phyloP scores from a whole-genome alignment of 2,329 filamentous ascomycete species.

The Colletotrichum karsti region DNA sequence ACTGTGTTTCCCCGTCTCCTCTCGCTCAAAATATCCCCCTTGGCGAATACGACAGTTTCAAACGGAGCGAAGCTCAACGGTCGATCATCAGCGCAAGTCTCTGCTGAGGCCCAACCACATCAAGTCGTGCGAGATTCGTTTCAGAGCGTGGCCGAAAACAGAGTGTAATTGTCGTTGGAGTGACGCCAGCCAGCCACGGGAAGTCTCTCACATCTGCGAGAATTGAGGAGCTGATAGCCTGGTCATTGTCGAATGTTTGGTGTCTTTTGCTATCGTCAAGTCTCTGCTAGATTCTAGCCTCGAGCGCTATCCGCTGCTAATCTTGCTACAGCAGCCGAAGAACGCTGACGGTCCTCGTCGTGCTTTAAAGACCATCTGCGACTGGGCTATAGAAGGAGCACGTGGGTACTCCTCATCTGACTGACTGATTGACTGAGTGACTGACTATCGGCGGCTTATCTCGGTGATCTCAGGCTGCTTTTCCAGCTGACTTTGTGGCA shows the following conservation, averaged over 20 bases:
- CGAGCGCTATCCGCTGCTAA: conserved; percentile 68
- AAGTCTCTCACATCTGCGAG: conserved; percentile 39
- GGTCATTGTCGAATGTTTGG: conserved; percentile 54
- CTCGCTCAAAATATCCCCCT: background rate
- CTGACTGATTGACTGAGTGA: conserved; percentile 28
- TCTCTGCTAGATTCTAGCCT: conserved; percentile 71
- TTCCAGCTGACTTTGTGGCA: conserved; percentile 24
- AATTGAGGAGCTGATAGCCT: conserved; percentile 53
- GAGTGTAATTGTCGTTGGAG: conserved; percentile 16
- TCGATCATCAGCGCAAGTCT: background rate
- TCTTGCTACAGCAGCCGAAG: conserved; percentile 61
- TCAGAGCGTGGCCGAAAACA: background rate
- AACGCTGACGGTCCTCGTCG: conserved; percentile 45
- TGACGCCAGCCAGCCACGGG: conserved; percentile 36
- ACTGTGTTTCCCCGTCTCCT: background rate
- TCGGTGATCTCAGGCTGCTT: conserved; percentile 29
- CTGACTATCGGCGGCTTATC: conserved; percentile 31
- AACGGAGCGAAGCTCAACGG: background rate
- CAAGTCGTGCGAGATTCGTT: conserved; percentile 4
- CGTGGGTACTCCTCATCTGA: conserved; percentile 27
- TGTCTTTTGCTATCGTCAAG: conserved; percentile 79
- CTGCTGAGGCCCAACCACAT: background rate
- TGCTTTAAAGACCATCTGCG: conserved; percentile 54
- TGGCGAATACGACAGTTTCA: background rate
- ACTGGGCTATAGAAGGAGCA: conserved; percentile 55